phyloP scores from a whole-genome alignment of 1,284 basidiomycete species.

The Volvariella surrecta region DNA sequence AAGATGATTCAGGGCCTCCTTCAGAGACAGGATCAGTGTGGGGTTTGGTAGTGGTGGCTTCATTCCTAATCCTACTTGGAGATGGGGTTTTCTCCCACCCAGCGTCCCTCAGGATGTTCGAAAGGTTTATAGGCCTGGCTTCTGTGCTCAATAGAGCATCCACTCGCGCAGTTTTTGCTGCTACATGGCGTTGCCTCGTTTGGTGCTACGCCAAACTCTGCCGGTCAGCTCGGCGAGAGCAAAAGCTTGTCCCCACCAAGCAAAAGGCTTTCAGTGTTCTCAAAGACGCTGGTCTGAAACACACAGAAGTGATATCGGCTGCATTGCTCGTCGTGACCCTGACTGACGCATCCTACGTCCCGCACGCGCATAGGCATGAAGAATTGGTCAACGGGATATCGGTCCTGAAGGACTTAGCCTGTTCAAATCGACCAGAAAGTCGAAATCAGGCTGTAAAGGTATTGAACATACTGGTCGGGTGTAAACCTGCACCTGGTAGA shows the following conservation, averaged over 20 bases:
- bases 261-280: conserved; percentile 31
- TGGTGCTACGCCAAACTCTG: conserved; percentile 39
- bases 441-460: not conserved
- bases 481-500: not conserved
- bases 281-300: conserved; percentile 33
- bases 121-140: conserved; percentile 24
- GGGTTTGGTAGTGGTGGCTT: conserved; percentile 31
- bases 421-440: not conserved
- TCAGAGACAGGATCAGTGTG: conserved; percentile 25
- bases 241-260: conserved; percentile 14
- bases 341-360: conserved; percentile 2
- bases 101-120: conserved; percentile 29
- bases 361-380: conserved; percentile 13
- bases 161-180: conserved; percentile 29
- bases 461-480: not conserved
- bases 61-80: conserved; percentile 40
- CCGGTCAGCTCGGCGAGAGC: not conserved
- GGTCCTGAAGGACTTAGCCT: conserved; percentile 4
- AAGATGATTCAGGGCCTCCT: not conserved
- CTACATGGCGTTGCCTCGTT: conserved; percentile 44
- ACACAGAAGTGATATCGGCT: conserved; percentile 30
- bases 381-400: conserved; percentile 20
- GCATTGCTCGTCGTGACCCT: conserved; percentile 21
- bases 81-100: conserved; percentile 31
- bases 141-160: conserved; percentile 22